Percentiles rank a stretch among this genome's conserved stretches.
phyloP scores from a whole-genome alignment of 2,329 filamentous ascomycete species.

The Tolypocladium tropicale region DNA sequence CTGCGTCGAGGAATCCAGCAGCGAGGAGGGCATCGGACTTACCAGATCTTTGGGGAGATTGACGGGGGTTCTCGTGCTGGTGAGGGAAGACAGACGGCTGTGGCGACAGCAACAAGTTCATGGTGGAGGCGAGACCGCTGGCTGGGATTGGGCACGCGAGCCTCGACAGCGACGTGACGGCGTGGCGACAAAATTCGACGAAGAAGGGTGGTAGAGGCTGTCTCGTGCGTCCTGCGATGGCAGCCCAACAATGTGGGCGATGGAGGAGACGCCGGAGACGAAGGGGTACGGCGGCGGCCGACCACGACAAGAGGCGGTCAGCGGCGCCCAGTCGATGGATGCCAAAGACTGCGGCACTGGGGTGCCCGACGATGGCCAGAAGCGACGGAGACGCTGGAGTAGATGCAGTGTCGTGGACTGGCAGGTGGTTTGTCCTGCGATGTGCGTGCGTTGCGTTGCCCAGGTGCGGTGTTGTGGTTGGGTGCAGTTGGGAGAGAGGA shows the following conservation, averaged over 20 bases:
- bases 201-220: neutral
- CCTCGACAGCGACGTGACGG: neutral
- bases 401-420: neutral
- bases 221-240: neutral
- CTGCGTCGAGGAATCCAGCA: neutral
- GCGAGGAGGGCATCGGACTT: slow-evolving; percentile 21
- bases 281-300: slow-evolving; percentile 1
- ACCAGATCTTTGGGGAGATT: slow-evolving; percentile 46
- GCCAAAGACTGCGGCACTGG: neutral
- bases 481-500: neutral
- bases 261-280: neutral
- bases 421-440: too few relatives aligned
- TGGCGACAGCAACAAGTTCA: slow-evolving; percentile 53
- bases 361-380: slow-evolving; percentile 5
- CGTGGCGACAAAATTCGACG: neutral
- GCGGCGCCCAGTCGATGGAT: neutral
- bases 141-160: neutral
- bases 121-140: slow-evolving; percentile 21
- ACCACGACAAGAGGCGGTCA: slow-evolving; percentile 7
- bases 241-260: neutral
- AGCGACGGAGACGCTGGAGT: neutral
- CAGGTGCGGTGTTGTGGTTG: neutral
- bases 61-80: slow-evolving; percentile 44
- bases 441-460: too few relatives aligned
- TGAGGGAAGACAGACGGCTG: slow-evolving; percentile 50